Base-by-base conservation (phyloP, 1,284 basidiomycete species). In the Rhodotorula mucilaginosa region DNA sequence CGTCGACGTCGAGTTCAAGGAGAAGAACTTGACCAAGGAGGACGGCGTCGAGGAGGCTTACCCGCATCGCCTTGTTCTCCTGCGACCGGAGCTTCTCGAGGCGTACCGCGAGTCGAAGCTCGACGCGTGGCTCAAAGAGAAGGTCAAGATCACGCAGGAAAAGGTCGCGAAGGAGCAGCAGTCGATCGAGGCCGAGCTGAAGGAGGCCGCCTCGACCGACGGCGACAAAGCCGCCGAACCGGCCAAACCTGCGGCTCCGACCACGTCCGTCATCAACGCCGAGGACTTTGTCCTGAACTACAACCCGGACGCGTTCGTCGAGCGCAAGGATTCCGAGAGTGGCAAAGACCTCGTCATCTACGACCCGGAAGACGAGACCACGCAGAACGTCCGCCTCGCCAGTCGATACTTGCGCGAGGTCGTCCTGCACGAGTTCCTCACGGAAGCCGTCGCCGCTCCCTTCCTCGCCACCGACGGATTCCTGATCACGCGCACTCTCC, bases 221-320 rank as follows among this genome's bases (percentile, higher is more conserved):
- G 69, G 65, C 58, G 76, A 76, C 56, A 84, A 83, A 78, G 77
- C 69, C 18, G 61, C 73, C 54, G 74, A 79, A 64, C 49, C 65
- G 49, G 51, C 56, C 29, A 34, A 58, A 48, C 8, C 31, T n/a
- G 10, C 29, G n/a, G 7, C 47, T 7, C 12, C 47, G 34, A 58
- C 73, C 18, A 78, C 69, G 23, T 61, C 71, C 18, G 66, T 77
- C 65, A 77, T 79, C 71, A 73, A 78, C 70, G 78, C 81, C 63
- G 77, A 81, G 78, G 76, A 81, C 63, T 86, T 86, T 78, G 80
- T 83, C 72, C 81, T 87, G 48, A 77, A 80, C 63, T 86, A 86
- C 82, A 86, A 87, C 80, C 83, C 85, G 6, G 86, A 87, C 77
- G 86, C 86, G 21, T 87, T 86, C 71, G 85, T 86, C 69, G 83